Evolutionary conservation across 2,329 filamentous ascomycete species (phyloP), one percentile per base, ranked within the genome.

Genomic region (Cryphonectria carpinicola): DNA sequence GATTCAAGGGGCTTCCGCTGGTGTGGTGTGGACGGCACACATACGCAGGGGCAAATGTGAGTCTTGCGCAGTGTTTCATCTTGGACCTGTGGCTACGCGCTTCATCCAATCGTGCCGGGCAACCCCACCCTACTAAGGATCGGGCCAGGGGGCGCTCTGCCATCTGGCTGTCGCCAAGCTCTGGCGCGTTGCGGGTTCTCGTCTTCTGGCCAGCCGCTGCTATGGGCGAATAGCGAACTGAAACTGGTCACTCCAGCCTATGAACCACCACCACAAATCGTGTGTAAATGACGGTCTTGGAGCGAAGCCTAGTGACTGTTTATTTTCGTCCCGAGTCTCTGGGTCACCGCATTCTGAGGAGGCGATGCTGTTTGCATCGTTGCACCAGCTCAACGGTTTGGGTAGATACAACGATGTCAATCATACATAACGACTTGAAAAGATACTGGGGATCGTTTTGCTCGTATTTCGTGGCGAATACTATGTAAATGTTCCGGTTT

Each of bases 61-160:
- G 39, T 65, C 63, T 65, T 49, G 43, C 37, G 14, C 35, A n/a
- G 28, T 49, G 63, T 65, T 65, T 65, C 63, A 65, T 49, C 63
- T n/a, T n/a, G 7, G 28, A 28, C 41, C 39, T 65, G 41, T 32
- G 13, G 39, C 62, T 65, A 32, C 63, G 43, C 43, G 63, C 63
- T 37, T 65, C 43, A 65, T 49, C 63, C 63, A 65, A 52, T 65
- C 63, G 28, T 49, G 63, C 41, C 22, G 19, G 41, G 22, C 4
- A 37, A 37, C 43, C 43, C 63, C 63, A 65, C 63, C 41, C 6
- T 6, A 13, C 43, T 52, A 39, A 28, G 35, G 43, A 35, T 25
- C 14, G 49, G 28, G 22, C 41, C 28, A 14, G 25, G 43, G 63
- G 43, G 25, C 43, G 25, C 43, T 49, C 37, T 39, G 37, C 37